Evolutionary conservation across 805 yeast genomes (phyloP).

Genomic region (Candida germanica): DNA sequence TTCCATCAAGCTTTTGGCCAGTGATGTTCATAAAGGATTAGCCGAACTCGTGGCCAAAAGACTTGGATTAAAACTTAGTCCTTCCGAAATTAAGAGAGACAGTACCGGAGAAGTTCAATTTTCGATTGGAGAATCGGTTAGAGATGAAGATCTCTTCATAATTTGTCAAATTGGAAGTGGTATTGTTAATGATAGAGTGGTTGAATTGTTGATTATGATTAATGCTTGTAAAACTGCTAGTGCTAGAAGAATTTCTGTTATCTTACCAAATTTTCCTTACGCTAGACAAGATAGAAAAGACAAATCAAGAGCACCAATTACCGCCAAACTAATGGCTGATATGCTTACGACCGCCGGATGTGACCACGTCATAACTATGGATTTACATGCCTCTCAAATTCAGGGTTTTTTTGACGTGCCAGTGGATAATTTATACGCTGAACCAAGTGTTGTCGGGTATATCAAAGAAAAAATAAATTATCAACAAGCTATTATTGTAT

Average conservation of each 20-base stretch:
- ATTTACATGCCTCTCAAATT: constrained; percentile 94
- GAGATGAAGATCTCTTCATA: constrained; percentile 80
- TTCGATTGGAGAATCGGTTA: constrained; percentile 69
- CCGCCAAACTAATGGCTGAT: constrained; percentile 92
- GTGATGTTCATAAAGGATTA: constrained; percentile 82
- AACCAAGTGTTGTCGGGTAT: constrained; percentile 83
- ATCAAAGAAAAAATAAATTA: constrained; percentile 60
- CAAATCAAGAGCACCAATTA: constrained; percentile 92
- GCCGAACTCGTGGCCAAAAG: constrained; percentile 69
- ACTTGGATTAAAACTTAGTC: constrained; percentile 68
- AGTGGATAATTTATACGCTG: constrained; percentile 93
- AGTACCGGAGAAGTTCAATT: constrained; percentile 74
- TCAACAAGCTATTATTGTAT: constrained; percentile 71
- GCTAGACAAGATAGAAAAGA: constrained; percentile 98
- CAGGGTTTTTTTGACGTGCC: constrained; percentile 96
- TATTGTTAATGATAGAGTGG: constrained; percentile 75
- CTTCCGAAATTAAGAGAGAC: constrained; percentile 74
- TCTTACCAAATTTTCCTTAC: constrained; percentile 92
- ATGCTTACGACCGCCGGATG: constrained; percentile 92
- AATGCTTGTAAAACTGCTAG: constrained; percentile 96
- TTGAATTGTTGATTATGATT: constrained; percentile 86
- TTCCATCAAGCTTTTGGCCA: constrained; percentile 51
- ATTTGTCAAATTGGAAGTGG: constrained; percentile 80
- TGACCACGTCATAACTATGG: constrained; percentile 94
- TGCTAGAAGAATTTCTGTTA: constrained; percentile 90